A percentile compares a stretch with the other conserved stretches of the same genome.
phyloP scores from a whole-genome alignment of 2,329 filamentous ascomycete genomes.

The Lasiodiplodia sp. region DNA sequence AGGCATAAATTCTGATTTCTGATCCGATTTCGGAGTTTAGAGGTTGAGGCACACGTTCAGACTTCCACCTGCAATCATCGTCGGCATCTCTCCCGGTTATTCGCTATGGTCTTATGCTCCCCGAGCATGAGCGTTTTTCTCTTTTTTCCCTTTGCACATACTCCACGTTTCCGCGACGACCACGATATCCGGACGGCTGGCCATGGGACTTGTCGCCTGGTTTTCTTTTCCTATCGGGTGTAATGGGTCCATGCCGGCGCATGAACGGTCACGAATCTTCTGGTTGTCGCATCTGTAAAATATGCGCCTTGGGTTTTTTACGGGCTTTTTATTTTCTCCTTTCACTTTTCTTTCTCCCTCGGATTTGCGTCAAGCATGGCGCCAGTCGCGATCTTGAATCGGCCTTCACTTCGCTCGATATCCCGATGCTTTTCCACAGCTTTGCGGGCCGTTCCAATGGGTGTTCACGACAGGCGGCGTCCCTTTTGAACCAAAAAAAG shows the following conservation, averaged over 20 bases:
- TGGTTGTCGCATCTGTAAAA: constrained; percentile 31
- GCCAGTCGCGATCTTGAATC: constrained; percentile 28
- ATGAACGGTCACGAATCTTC: constrained; percentile 28
- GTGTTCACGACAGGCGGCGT: constrained; percentile 25
- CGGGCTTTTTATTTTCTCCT: constrained; percentile 22
- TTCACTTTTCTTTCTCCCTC: constrained; percentile 15
- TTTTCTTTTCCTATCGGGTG: constrained; percentile 28
- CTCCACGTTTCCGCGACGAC: constrained; percentile 29
- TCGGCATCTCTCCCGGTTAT: constrained; percentile 28
- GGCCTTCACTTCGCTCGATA: constrained; percentile 29
- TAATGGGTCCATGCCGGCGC: constrained; percentile 30
- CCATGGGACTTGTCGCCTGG: constrained; percentile 27
- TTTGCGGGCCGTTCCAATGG: constrained; percentile 23
- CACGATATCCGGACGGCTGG: constrained; percentile 28
- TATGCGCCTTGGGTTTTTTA: constrained; percentile 29
- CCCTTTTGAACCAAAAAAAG: constrained; percentile 27
- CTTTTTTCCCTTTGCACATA: constrained; percentile 30
- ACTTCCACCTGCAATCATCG: constrained; percentile 29
- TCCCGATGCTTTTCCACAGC: constrained; percentile 26
- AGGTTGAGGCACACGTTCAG: constrained; percentile 30
- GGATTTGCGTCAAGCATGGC: constrained; percentile 20
- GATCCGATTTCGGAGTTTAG: constrained; percentile 21
- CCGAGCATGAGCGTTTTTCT: constrained; percentile 24
- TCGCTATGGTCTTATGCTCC: constrained; percentile 17
- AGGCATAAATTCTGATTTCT: constrained; percentile 36